Percentiles rank a stretch among this genome's conserved stretches.
phyloP scores from a whole-genome alignment of 805 yeast genomes.

The Sugiyamaella marilandica region DNA sequence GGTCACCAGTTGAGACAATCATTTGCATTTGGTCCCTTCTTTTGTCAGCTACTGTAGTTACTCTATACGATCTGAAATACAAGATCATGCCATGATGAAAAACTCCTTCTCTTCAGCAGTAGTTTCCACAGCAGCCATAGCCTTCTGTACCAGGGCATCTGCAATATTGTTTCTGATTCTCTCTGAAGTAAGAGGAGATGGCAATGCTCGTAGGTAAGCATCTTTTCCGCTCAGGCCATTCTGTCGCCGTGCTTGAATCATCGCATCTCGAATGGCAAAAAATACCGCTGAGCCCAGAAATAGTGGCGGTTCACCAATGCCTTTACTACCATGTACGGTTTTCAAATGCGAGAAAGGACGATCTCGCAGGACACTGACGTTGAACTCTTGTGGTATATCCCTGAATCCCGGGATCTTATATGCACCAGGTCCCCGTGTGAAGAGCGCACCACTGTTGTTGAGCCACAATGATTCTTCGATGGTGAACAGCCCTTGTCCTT shows the following conservation, averaged over 20 bases:
- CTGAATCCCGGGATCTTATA: constrained; percentile 49
- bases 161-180: constrained; percentile 40
- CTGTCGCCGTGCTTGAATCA: constrained; percentile 34
- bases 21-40: neutral
- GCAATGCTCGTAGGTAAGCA: constrained; percentile 18
- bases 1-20: neutral
- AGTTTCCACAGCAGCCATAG: neutral
- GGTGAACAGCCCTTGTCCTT: constrained; percentile 47
- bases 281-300: constrained; percentile 41
- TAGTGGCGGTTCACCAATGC: constrained; percentile 50
- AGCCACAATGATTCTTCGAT: constrained; percentile 47
- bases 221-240: constrained; percentile 25
- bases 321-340: constrained; percentile 43
- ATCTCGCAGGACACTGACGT: constrained; percentile 39
- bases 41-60: no score
- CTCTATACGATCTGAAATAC: no score
- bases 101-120: constrained; percentile 4
- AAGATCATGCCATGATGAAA: neutral
- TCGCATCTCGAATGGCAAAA: constrained; percentile 44
- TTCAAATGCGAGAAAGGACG: constrained; percentile 41
- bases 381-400: constrained; percentile 44
- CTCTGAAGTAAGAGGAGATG: constrained; percentile 43
- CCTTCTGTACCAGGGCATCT: constrained; percentile 32
- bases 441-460: constrained; percentile 36
- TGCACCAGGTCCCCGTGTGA: constrained; percentile 47